Base-by-base conservation (phyloP, 345 rosid genomes). In the Dovyalis caffra region DNA sequence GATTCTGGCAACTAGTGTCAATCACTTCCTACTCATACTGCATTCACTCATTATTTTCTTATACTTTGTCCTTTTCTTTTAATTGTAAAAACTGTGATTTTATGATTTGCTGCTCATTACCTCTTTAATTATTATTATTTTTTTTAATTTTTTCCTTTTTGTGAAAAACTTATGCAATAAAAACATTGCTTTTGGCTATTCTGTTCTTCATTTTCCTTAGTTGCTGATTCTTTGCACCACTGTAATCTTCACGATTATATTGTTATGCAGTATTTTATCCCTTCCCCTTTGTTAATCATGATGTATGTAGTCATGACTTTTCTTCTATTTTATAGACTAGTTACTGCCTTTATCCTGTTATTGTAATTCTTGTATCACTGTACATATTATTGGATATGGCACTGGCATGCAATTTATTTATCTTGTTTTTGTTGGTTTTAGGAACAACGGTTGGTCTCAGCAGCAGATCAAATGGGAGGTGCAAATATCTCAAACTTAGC, bases 371-470 rank as follows among this genome's bases (percentile, higher is more conserved):
- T 34, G 35, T 34, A 64, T 75, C 51, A n/a, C 18, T 69, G 16
- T 60, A 77, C 49, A 25, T 40, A 33, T n/a, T 6, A 56, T 56
- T 65, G 67, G 49, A n/a, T 8, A 26, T 74, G 9, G 5, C 15
- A 11, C 76, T 51, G 43, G 6, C 49, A 14, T 72, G 61, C 61
- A 1, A 16, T 79, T 69, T 63, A 20, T 31, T 64, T 58, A 47
- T 29, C 56, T 60, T n/a, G 33, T 74, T 81, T 72, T 45, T 79
- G 34, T 56, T 74, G 60, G 49, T 76, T 26, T 20, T 80, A 93
- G 97, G 94, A 91, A 80, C 93, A 91, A 72, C 93, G 87, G 81
- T 76, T 95, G 86, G 80, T 49, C 56, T 49, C 87, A 83, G 74
- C 90, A 45, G 49, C 71, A 29, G 90, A 80, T 82, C 92, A 83